Evolutionary conservation across 2,329 filamentous ascomycete genomes (phyloP).

Genomic region (Arthrobotrys pseudoclavata): DNA sequence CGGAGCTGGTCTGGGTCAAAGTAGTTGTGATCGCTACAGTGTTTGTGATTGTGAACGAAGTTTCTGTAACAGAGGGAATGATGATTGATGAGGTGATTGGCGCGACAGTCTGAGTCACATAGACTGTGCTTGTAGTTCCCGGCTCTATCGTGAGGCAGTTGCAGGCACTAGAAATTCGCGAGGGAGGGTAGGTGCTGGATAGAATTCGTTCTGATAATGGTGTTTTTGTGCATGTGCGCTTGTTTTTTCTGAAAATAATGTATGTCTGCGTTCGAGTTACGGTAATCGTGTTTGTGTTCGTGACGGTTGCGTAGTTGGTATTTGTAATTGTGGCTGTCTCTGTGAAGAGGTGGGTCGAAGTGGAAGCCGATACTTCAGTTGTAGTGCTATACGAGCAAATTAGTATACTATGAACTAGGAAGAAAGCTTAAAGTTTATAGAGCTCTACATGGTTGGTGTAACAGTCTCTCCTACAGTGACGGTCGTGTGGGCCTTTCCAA

Average conservation of each 20-base stretch:
- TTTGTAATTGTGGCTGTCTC: constrained; percentile 16
- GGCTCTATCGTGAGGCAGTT: constrained; percentile 29
- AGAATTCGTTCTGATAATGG: constrained; percentile 24
- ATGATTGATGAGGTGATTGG: neutral
- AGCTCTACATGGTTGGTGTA: constrained; percentile 31
- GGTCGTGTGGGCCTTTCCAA: constrained; percentile 6
- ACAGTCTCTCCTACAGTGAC: constrained; percentile 9
- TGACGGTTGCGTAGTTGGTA: constrained; percentile 1
- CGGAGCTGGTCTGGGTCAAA: neutral
- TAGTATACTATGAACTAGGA: neutral
- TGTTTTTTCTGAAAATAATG: neutral
- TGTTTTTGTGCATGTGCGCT: neutral
- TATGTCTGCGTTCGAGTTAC: neutral
- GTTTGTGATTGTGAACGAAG: constrained; percentile 21
- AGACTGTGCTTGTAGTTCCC: neutral
- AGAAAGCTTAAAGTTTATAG: neutral
- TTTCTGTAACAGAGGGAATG: constrained; percentile 17
- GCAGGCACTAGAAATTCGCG: constrained; percentile 36
- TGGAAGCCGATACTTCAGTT: constrained; percentile 11
- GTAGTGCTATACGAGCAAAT: constrained; percentile 6
- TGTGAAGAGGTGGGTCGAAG: constrained; percentile 13
- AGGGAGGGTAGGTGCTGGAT: constrained; percentile 13
- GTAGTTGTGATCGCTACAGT: neutral
- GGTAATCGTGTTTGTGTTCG: neutral
- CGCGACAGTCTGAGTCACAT: constrained; percentile 15